Base-by-base conservation (phyloP, 306 rosid genomes). In the Vicia sativa region DNA sequence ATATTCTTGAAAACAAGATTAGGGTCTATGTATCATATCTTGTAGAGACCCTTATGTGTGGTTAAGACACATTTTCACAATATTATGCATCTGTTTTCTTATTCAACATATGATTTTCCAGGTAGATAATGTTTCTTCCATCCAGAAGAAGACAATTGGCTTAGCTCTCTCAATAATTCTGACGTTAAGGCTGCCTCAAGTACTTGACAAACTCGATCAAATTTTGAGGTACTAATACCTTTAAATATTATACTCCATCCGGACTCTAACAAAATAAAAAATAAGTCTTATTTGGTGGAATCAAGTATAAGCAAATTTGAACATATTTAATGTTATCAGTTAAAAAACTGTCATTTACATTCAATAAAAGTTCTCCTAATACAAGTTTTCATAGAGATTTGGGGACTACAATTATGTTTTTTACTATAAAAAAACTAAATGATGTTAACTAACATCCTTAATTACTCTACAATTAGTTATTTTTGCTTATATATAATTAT, bases 191-290 rank as follows among this genome's bases (percentile, higher is more conserved):
- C 74, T 93, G 74, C 93, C 97, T 46, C 96, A 90, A 83, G 91
- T 90, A 80, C 89, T 93, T 46, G 91, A 86, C 79, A 90, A 90
- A 79, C 91, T 93, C 37, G 98, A 93, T 85, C 98, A 79, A 80
- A 90, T 93, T 63, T 81, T 93, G 76, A 90, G 96, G 98, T 92
- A 85, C 45, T 73, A 58, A 60, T 67, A 53, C 29, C 68, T 64
- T 72, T 65, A 57, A 66, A 79, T 53, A 64, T 63, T 2, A 18
- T 58, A 11, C 39, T 55, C 38, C 62, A 2, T 28, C 37, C 5
- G 16, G 18, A 55, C 19, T 55, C 15, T 5, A 26, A 6, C 12
- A 55, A 6, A 13, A 55, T 15, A 55, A 55, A 13, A 7, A 25
- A 55, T 5, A 26, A 26, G 62, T 55, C 62, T 12, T 26, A 55